These are phyloP conservation scores for Pythium monospermum DNA, from an alignment of 352 stramenopile genomes.

Conservation along the genomic window DNA sequence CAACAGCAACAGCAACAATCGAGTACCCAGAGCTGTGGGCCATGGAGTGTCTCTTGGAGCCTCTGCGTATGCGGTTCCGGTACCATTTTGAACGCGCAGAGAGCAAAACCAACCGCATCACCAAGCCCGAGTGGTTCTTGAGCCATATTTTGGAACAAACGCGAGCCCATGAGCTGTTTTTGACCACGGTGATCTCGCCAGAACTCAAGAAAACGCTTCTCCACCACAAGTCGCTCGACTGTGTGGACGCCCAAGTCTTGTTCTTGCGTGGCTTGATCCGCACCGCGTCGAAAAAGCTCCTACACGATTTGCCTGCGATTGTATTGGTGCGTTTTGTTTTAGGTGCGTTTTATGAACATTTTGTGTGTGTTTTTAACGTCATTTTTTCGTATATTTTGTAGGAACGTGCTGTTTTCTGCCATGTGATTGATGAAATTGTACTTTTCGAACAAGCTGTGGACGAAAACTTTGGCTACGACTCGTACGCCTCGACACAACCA, in stretches of 20 bases:
- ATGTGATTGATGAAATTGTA: constrained; percentile 69
- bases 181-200: constrained; percentile 35
- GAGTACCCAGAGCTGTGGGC: constrained; percentile 43
- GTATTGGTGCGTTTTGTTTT: constrained; percentile 38
- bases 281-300: constrained; percentile 43
- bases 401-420: constrained; percentile 36
- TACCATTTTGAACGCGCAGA: constrained; percentile 70
- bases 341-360: too few relatives aligned
- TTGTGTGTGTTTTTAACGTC: background rate
- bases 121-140: constrained; percentile 75
- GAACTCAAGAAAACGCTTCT: constrained; percentile 32
- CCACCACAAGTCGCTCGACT: background rate
- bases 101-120: constrained; percentile 63
- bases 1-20: too few relatives aligned
- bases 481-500: constrained; percentile 36
- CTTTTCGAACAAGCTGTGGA: constrained; percentile 67
- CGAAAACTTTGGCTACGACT: constrained; percentile 55
- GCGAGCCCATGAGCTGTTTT: constrained; percentile 36
- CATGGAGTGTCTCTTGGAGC: constrained; percentile 55
- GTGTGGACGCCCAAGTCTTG: constrained; percentile 32
- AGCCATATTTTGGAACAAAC: constrained; percentile 57
- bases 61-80: constrained; percentile 52
- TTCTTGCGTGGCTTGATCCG: constrained; percentile 45
- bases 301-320: constrained; percentile 37
- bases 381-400: background rate